Conservation (phyloP, 2,329 filamentous ascomycete genomes). For the Teratosphaeria viscida region DNA sequence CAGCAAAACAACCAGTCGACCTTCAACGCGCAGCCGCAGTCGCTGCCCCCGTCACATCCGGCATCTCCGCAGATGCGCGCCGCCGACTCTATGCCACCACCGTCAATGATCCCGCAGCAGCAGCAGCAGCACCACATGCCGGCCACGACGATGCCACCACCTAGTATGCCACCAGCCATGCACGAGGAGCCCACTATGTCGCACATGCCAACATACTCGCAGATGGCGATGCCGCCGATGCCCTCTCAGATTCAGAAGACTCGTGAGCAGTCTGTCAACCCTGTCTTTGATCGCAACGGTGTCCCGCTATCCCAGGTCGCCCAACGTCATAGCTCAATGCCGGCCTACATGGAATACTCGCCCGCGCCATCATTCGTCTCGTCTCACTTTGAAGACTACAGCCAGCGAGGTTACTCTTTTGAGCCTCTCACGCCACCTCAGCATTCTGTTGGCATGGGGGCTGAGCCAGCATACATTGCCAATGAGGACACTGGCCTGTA, state of each 20-base stretch:
- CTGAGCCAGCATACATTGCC: conserved; percentile 92
- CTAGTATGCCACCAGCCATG: conserved; percentile 36
- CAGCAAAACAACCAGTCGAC: conserved; percentile 98
- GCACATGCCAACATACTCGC: conserved; percentile 59
- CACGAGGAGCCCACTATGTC: conserved; percentile 47
- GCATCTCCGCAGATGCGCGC: conserved; percentile 82
- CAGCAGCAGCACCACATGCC: conserved; percentile 30
- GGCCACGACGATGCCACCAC: conserved; percentile 19
- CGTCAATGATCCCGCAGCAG: conserved; percentile 62
- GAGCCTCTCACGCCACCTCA: conserved; percentile 95
- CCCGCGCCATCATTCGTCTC: conserved; percentile 96
- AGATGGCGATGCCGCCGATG: conserved; percentile 63
- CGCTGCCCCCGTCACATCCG: conserved; percentile 58
- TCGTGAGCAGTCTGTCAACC: conserved; percentile 69
- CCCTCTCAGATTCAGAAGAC: conserved; percentile 67
- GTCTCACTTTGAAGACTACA: conserved; percentile 98
- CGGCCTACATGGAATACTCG: conserved; percentile 94
- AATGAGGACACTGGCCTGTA: conserved; percentile 96
- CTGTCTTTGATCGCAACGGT: conserved; percentile 81
- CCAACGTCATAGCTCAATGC: conserved; percentile 97
- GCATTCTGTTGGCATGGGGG: conserved; percentile 70
- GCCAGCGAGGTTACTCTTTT: conserved; percentile 88
- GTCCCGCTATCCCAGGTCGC: conserved; percentile 73
- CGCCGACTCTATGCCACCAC: conserved; percentile 89
- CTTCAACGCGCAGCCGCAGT: conserved; percentile 43